A percentile compares a stretch with the other conserved stretches of the same genome.
phyloP scores from a whole-genome alignment of 345 rosid species.

The Eucalyptus erythrocorys region DNA sequence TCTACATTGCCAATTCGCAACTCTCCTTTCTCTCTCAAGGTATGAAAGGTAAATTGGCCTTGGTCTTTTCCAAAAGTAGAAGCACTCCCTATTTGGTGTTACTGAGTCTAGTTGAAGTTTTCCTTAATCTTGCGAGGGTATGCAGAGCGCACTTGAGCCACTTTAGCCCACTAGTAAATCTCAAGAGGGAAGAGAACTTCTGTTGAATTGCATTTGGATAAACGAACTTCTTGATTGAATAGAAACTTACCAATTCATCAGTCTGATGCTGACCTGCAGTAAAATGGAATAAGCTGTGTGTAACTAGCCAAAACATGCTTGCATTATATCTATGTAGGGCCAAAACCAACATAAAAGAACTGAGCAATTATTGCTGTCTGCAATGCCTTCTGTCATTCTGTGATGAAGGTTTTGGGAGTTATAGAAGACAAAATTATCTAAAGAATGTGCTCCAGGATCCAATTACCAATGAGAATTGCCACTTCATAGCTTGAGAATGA shows the following conservation, averaged over 20 bases:
- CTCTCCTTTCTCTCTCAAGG: background rate
- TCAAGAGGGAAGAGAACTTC: background rate
- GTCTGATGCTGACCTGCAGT: background rate
- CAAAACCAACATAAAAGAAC: background rate
- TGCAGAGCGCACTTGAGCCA: background rate
- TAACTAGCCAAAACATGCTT: background rate
- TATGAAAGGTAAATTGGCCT: background rate
- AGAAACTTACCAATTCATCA: background rate
- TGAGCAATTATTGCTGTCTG: background rate
- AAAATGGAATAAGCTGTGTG: background rate
- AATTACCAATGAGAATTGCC: background rate
- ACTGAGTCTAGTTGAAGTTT: background rate
- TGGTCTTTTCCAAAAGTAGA: background rate
- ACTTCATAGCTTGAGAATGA: background rate
- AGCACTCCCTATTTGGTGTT: background rate
- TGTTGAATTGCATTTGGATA: background rate
- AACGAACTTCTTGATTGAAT: background rate
- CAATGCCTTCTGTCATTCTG: background rate
- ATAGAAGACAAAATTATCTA: background rate
- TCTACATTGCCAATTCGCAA: background rate
- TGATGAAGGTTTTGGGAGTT: background rate
- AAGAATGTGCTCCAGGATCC: background rate
- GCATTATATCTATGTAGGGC: background rate
- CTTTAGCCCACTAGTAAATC: background rate
- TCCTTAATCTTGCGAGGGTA: background rate